These are phyloP conservation scores for Maudiozyma barnettii DNA, from an alignment of 805 yeast genomes.

Conservation along the genomic window DNA sequence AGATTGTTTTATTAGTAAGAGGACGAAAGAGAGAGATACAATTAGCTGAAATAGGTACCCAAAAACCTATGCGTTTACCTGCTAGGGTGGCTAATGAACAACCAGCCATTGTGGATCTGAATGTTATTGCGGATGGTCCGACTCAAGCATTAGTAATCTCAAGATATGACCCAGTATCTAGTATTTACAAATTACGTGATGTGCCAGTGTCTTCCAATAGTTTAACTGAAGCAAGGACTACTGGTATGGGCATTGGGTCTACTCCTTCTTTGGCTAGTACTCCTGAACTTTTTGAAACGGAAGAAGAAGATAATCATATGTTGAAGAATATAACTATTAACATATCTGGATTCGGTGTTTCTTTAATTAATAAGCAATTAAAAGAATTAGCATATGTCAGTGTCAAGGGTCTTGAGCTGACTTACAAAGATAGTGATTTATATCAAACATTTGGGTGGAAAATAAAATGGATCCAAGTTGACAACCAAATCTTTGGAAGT, in stretches of 20 bases:
- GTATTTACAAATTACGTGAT: slow-evolving; percentile 51
- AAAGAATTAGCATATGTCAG: slow-evolving; percentile 83
- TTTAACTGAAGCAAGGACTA: slow-evolving; percentile 5
- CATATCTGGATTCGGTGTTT: slow-evolving; percentile 81
- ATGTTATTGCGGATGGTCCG: slow-evolving; percentile 95
- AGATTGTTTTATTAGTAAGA: slow-evolving; percentile 60
- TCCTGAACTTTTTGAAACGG: slow-evolving; percentile 45
- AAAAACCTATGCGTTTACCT: slow-evolving; percentile 76
- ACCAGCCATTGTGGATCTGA: slow-evolving; percentile 62
- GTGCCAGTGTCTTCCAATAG: slow-evolving; percentile 12
- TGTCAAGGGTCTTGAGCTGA: slow-evolving; percentile 67
- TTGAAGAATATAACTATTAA: slow-evolving; percentile 41
- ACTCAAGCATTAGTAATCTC: slow-evolving; percentile 80
- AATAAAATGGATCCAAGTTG: slow-evolving; percentile 90
- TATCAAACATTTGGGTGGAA: slow-evolving; percentile 74
- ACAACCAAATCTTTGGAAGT: slow-evolving; percentile 84
- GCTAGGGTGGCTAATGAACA: slow-evolving; percentile 31
- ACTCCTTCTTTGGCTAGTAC: slow-evolving; percentile 24
- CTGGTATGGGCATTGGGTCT: slow-evolving; percentile 2
- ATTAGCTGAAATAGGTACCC: slow-evolving; percentile 85
- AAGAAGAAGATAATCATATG: slow-evolving; percentile 30
- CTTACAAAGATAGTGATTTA: slow-evolving; percentile 74
- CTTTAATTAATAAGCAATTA: slow-evolving; percentile 59
- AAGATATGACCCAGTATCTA: slow-evolving; percentile 66
- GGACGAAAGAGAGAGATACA: slow-evolving; percentile 72